phyloP scores from a whole-genome alignment of 495 filamentous ascomycete species.

The Penicillium roqueforti region DNA sequence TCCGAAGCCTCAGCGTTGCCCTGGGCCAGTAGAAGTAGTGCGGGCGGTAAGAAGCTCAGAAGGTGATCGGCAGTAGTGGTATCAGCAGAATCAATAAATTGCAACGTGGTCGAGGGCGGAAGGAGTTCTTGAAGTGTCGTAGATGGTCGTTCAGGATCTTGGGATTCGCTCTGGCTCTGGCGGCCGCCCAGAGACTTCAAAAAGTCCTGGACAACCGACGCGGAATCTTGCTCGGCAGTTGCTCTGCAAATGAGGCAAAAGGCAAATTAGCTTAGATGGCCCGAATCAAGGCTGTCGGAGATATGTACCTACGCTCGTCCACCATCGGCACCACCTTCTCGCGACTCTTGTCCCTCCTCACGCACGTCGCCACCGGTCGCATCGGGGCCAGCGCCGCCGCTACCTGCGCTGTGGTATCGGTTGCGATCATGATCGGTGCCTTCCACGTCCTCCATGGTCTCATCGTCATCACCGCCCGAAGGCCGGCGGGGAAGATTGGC shows the following conservation, averaged over 20 bases:
- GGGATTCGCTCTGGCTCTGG: slow-evolving; percentile 41
- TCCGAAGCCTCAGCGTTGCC: slow-evolving; percentile 54
- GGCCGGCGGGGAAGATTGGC: slow-evolving; percentile 51
- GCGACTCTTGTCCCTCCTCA: slow-evolving; percentile 79
- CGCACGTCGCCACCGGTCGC: slow-evolving; percentile 86
- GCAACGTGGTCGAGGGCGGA: slow-evolving; percentile 66
- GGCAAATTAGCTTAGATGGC: slow-evolving; percentile 3
- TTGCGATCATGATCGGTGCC: slow-evolving; percentile 52
- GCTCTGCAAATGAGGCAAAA: slow-evolving; percentile 29
- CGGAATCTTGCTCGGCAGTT: slow-evolving; percentile 50
- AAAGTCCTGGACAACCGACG: slow-evolving; percentile 74
- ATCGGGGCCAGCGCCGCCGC: slow-evolving; percentile 76
- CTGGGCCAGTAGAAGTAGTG: slow-evolving; percentile 67
- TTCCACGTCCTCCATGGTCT: slow-evolving; percentile 81
- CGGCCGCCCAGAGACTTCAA: slow-evolving; percentile 73
- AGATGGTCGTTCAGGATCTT: slow-evolving; percentile 58
- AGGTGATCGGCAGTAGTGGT: slow-evolving; percentile 65
- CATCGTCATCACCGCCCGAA: slow-evolving; percentile 53
- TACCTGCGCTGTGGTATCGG: slow-evolving; percentile 55
- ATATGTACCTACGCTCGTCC: slow-evolving; percentile 95
- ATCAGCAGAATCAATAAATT: slow-evolving; percentile 64
- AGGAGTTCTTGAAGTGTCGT: slow-evolving; percentile 88
- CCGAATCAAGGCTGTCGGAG: slow-evolving; percentile 25
- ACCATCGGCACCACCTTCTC: slow-evolving; percentile 92
- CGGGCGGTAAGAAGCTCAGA: slow-evolving; percentile 69